Conservation (phyloP, 495 filamentous ascomycete species). For the Talaromyces thailandensis region DNA sequence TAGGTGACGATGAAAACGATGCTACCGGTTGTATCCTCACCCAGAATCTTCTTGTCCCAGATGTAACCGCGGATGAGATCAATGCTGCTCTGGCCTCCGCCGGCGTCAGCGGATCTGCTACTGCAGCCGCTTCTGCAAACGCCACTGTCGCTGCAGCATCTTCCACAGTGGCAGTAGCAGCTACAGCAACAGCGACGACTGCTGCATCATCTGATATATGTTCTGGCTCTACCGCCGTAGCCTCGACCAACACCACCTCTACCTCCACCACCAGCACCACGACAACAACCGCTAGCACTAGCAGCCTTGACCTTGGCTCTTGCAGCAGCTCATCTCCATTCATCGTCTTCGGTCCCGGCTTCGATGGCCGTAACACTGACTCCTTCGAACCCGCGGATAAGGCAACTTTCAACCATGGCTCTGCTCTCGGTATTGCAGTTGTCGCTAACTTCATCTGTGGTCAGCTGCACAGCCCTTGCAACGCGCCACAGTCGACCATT, state of each 20-base stretch:
- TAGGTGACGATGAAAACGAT: conserved; percentile 29
- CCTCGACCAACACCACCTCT: background rate
- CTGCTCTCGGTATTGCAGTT: conserved; percentile 44
- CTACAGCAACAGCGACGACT: background rate
- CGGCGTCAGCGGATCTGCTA: conserved; percentile 5
- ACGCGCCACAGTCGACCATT: conserved; percentile 31
- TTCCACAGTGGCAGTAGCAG: background rate
- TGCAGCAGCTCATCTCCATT: conserved; percentile 39
- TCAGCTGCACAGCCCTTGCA: conserved; percentile 38
- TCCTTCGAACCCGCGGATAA: conserved; percentile 40
- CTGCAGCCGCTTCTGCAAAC: conserved; percentile 5
- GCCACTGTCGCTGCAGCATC: background rate
- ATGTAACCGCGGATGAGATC: conserved; percentile 47
- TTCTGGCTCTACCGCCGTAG: background rate
- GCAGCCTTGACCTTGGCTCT: conserved; percentile 29
- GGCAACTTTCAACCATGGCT: conserved; percentile 48
- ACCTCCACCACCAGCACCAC: conserved; percentile 6
- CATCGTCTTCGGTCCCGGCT: conserved; percentile 42
- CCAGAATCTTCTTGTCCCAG: conserved; percentile 48
- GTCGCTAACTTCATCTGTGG: conserved; percentile 48
- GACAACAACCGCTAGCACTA: conserved; percentile 20
- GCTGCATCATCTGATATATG: background rate
- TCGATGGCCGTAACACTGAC: conserved; percentile 42
- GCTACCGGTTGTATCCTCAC: conserved; percentile 53
- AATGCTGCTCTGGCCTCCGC: conserved; percentile 35